Conservation (phyloP, 1,284 basidiomycete species). For the Mycena citricolor region DNA sequence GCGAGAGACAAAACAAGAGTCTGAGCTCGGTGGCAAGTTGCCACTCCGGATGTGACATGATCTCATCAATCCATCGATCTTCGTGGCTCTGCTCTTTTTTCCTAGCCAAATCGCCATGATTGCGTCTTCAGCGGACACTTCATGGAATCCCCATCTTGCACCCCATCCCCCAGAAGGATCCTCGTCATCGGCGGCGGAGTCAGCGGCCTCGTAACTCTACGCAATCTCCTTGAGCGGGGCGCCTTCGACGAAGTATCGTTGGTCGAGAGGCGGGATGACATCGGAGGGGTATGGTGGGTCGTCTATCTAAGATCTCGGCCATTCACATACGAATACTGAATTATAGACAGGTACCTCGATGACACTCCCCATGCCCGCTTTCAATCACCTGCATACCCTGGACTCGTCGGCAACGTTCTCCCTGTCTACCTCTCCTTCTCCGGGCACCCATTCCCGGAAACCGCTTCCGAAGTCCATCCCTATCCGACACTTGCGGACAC, state of each 20-base stretch:
- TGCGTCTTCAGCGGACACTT: no score
- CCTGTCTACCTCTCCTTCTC: conserved; percentile 48
- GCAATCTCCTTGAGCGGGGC: conserved; percentile 40
- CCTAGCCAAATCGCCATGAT: no score
- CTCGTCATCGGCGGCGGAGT: conserved; percentile 46
- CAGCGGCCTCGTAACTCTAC: conserved; percentile 44
- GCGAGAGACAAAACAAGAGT: no score
- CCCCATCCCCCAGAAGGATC: conserved; percentile 30
- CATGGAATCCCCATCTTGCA: no score
- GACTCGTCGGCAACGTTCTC: conserved; percentile 48
- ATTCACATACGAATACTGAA: not conserved
- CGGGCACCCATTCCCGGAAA: conserved; percentile 34
- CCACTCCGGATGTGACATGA: no score
- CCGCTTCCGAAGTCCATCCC: conserved; percentile 36
- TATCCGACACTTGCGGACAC: conserved; percentile 46
- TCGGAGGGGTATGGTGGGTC: conserved; percentile 48
- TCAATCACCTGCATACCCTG: conserved; percentile 47
- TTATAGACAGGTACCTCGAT: conserved; percentile 36
- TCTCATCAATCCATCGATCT: no score
- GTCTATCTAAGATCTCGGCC: not conserved
- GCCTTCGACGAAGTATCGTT: conserved; percentile 40
- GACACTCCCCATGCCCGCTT: conserved; percentile 33
- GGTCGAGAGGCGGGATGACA: conserved; percentile 43
- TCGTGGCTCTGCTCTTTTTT: no score
- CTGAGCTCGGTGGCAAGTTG: no score